These are phyloP conservation scores for Leccinum subrobustum DNA, from an alignment of 1,284 basidiomycete genomes.

Conservation along the genomic window DNA sequence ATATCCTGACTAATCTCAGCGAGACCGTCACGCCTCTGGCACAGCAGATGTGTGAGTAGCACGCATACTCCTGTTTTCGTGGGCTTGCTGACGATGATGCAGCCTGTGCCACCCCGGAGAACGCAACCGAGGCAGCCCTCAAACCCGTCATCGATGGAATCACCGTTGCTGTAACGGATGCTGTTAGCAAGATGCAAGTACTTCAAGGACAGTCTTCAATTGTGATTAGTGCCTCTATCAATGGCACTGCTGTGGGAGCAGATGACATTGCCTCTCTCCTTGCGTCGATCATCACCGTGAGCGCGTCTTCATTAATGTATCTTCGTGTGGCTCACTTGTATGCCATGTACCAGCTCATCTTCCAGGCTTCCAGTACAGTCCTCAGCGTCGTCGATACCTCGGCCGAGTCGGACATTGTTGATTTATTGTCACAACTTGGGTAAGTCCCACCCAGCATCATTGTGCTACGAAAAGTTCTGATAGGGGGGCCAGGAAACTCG, in stretches of 20 bases:
- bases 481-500: conserved; percentile 1
- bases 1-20: not conserved
- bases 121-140: not conserved
- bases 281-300: conserved; percentile 2
- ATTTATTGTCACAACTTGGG: conserved; percentile 4
- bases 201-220: not conserved
- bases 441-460: not conserved
- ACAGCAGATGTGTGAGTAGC: not conserved
- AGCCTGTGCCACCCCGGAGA: not conserved
- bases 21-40: not conserved
- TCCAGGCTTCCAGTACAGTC: conserved; percentile 1
- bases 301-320: not conserved
- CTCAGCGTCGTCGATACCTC: conserved; percentile 10
- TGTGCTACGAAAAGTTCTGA: not conserved
- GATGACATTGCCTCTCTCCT: conserved; percentile 16
- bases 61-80: not conserved
- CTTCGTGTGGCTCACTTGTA: not conserved
- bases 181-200: not conserved
- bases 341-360: conserved; percentile 10
- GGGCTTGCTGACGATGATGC: not conserved
- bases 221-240: conserved; percentile 10
- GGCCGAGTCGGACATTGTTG: not conserved
- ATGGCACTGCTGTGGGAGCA: not conserved
- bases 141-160: not conserved
- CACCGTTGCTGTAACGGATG: not conserved